A percentile compares a stretch with the other conserved stretches of the same genome.
phyloP scores from a whole-genome alignment of 495 filamentous ascomycete species.

The Glutinoglossum americanum region DNA sequence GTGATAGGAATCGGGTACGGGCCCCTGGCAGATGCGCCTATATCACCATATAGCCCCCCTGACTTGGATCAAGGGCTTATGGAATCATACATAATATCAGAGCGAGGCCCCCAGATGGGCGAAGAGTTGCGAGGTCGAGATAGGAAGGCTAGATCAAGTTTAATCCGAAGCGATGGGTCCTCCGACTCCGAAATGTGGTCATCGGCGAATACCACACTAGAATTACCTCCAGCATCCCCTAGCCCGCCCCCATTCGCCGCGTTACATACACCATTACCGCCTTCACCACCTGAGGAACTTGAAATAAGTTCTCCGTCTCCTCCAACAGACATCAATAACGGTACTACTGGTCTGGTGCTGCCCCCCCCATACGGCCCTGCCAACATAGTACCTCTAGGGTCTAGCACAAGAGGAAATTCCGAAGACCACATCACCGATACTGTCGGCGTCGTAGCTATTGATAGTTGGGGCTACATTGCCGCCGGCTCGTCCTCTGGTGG shows the following conservation, averaged over 20 bases:
- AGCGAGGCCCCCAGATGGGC: neutral
- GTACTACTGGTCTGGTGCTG: neutral
- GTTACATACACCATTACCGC: constrained; percentile 2
- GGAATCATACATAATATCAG: neutral
- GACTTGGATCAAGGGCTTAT: neutral
- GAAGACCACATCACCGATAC: constrained; percentile 62
- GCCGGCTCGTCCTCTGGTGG: constrained; percentile 97
- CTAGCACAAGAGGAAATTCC: neutral
- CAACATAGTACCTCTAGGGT: neutral
- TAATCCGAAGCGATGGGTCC: neutral
- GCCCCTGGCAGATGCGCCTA: neutral
- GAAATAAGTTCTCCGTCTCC: neutral
- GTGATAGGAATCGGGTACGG: neutral
- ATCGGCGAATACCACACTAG: constrained; percentile 2
- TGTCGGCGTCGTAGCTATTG: constrained; percentile 84
- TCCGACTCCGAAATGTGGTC: neutral
- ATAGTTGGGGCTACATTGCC: constrained; percentile 66
- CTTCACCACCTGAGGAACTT: neutral
- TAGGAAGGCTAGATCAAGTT: neutral
- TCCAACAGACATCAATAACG: neutral
- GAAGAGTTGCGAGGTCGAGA: neutral
- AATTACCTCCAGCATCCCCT: constrained; percentile 9
- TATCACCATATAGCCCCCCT: neutral
- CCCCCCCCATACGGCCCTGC: neutral
- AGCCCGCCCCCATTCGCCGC: constrained; percentile 8